Evolutionary conservation across 2,329 filamentous ascomycete genomes (phyloP).

Genomic region (Remersonia thermophila): DNA sequence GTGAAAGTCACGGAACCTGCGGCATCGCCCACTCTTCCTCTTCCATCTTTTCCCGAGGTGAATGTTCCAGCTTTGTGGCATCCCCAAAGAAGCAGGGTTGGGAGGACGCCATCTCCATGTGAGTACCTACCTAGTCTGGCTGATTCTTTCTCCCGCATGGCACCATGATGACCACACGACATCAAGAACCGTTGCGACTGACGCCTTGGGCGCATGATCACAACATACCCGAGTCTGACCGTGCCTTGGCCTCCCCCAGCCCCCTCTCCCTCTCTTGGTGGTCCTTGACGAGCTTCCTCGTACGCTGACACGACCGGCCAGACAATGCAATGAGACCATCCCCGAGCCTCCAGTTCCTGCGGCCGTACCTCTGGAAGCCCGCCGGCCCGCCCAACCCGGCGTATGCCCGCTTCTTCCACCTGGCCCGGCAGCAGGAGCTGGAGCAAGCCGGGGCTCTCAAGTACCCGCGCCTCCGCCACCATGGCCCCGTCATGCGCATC

Average conservation of each 20-base stretch:
- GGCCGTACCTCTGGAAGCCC: slow-evolving; percentile 39
- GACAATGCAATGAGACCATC: slow-evolving; percentile 30
- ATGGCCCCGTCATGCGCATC: slow-evolving; percentile 25
- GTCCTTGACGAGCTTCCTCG: neutral
- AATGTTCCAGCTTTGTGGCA: too few species aligned
- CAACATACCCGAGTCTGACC: slow-evolving; percentile 30
- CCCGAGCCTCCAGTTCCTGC: slow-evolving; percentile 37
- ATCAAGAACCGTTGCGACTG: slow-evolving; percentile 48
- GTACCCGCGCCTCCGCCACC: slow-evolving; percentile 40
- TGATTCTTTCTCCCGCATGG: too few species aligned
- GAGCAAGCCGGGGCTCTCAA: slow-evolving; percentile 33
- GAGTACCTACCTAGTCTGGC: too few species aligned
- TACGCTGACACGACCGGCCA: slow-evolving; percentile 13
- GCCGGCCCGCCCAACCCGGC: slow-evolving; percentile 22
- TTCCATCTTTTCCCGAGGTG: too few species aligned
- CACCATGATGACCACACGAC: slow-evolving; percentile 38
- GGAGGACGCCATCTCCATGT: too few species aligned
- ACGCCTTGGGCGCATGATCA: slow-evolving; percentile 41
- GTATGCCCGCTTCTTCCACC: slow-evolving; percentile 38
- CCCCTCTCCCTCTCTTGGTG: neutral
- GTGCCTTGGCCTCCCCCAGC: neutral
- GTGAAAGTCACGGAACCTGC: neutral
- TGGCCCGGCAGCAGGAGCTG: slow-evolving; percentile 34
- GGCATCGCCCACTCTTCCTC: neutral
- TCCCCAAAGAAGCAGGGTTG: too few species aligned